Evolutionary conservation across 306 rosid species (phyloP).

Genomic region (Pyrus betulifolia): DNA sequence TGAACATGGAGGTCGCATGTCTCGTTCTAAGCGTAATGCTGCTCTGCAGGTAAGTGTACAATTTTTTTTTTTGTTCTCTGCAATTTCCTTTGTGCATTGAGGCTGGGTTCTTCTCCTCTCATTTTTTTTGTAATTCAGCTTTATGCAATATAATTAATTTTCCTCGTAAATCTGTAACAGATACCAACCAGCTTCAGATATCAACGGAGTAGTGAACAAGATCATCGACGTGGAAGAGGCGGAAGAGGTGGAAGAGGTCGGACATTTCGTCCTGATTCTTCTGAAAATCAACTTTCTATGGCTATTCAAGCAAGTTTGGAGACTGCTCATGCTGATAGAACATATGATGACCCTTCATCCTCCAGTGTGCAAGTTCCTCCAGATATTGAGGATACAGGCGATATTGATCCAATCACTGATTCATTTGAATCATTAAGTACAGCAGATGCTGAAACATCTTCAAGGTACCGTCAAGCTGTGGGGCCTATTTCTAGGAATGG

Average conservation of each 20-base stretch:
- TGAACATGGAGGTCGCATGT: conserved; percentile 94
- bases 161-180: conserved; percentile 29
- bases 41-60: conserved; percentile 68
- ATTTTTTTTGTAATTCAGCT: background rate
- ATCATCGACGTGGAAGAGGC: conserved; percentile 60
- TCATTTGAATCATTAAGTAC: conserved; percentile 55
- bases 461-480: conserved; percentile 86
- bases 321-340: conserved; percentile 45
- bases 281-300: conserved; percentile 68
- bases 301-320: conserved; percentile 87
- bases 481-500: conserved; percentile 46
- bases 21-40: conserved; percentile 91
- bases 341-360: conserved; percentile 26
- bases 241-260: conserved; percentile 44
- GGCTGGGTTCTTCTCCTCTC: background rate
- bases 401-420: conserved; percentile 48
- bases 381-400: conserved; percentile 32
- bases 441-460: conserved; percentile 46
- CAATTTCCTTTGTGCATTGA: background rate
- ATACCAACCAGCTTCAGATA: conserved; percentile 87
- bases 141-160: background rate
- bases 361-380: conserved; percentile 36
- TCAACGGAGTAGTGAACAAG: conserved; percentile 58
- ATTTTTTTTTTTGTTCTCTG: background rate
- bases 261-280: conserved; percentile 52